A percentile compares a stretch with the other conserved stretches of the same genome.
phyloP scores from a whole-genome alignment of 176 grass and related monocot genomes.

The Hordeum marinum region DNA sequence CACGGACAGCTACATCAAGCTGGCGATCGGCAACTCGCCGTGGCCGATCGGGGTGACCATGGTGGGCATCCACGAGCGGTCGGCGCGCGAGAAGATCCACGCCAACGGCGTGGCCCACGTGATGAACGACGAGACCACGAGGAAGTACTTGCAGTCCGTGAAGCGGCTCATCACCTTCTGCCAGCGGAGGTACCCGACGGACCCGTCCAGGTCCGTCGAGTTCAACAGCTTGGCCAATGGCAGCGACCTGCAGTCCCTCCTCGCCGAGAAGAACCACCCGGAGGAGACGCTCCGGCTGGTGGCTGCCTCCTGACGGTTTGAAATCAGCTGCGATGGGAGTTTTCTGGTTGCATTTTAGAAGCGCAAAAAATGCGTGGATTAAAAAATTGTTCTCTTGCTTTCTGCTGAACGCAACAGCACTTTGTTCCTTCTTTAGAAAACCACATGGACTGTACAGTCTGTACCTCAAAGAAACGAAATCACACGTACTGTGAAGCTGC shows the following conservation, averaged over 20 bases:
- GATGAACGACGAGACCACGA: constrained; percentile 81
- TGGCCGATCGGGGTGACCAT: constrained; percentile 91
- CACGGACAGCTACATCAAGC: constrained; percentile 66
- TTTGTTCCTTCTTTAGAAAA: too few species aligned
- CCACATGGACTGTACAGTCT: too few species aligned
- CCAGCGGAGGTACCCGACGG: constrained; percentile 58
- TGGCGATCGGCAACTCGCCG: constrained; percentile 90
- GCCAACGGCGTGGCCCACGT: constrained; percentile 72
- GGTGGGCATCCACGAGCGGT: constrained; percentile 89
- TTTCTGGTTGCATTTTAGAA: too few species aligned
- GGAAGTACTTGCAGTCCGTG: constrained; percentile 73
- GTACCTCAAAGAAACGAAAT: too few species aligned
- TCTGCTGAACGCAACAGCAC: too few species aligned
- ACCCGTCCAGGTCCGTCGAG: constrained; percentile 76
- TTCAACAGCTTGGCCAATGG: constrained; percentile 89
- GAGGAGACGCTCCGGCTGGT: constrained; percentile 27
- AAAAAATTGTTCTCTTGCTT: too few species aligned
- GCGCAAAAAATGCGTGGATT: too few species aligned
- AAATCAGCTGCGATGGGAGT: too few species aligned
- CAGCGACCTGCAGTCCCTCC: constrained; percentile 59
- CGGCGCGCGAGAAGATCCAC: constrained; percentile 79
- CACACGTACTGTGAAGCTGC: too few species aligned
- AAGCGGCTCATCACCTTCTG: constrained; percentile 79
- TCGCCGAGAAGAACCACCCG: constrained; percentile 31
- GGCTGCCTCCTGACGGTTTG: constrained; percentile 36